Evolutionary conservation across 192 early-diverging fungal species (phyloP), one percentile per base, ranked within the genome.

Genomic region (Coemansia sp.): DNA sequence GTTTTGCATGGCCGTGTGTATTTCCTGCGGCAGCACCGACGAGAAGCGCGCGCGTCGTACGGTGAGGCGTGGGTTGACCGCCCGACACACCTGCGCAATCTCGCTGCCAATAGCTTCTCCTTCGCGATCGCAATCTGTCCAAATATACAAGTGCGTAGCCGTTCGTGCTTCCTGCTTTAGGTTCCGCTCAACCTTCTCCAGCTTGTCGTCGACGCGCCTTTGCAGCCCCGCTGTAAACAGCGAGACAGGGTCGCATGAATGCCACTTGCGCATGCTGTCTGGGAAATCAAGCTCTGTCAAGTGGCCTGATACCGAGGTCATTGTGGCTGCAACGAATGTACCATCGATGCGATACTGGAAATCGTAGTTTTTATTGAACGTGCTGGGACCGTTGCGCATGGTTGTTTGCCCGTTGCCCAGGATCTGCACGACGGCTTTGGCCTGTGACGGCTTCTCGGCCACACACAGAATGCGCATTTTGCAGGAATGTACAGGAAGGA

Each of bases 41-140:
- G 95, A 98, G 67, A 99, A 98, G 24, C 84, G 80, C 9, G 96
- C 96, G 38, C 96, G 76, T 67, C 78, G 82, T 6, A 99, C 88
- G 10, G 59, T 27, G 9, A 98, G 81, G 7, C 81, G 55, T 18
- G 74, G 70, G 55, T 96, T 94, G 0, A 70, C 80, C 11, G 54
- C 37, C 7, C 64, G 62, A 52, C 92, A 93, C 0, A 96, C 74
- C 7, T 79, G 69, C 0, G 78, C 85, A 15, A 94, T 82, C 54
- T 99, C 96, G 11, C 73, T 66, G 13, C 96, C 96, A 57, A 98
- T 98, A 34, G 85, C 85, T 59, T 98, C 96, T 24, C 96, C 96
- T 74, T 98, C 94, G 9, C 90, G 84, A 82, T 99, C 95, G 61
- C 95, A 98, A 82, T 99, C 96, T 5, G 96, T 99, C 96, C 96